Conservation (phyloP, 495 filamentous ascomycete genomes). For the Xylaria flabelliformis region DNA sequence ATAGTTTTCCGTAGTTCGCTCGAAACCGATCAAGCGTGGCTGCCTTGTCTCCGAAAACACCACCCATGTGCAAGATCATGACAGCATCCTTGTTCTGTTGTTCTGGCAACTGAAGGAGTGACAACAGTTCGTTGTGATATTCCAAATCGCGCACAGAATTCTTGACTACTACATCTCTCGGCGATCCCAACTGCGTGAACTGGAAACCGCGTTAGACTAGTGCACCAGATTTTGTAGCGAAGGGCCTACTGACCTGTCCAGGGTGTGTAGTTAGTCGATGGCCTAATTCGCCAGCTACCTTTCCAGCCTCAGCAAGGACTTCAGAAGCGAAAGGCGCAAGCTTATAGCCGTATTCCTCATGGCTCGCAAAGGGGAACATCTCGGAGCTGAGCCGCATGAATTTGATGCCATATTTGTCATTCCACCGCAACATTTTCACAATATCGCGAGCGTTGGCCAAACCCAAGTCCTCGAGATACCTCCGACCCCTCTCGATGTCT, state of each 20-base stretch:
- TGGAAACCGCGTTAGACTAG: conserved; percentile 36
- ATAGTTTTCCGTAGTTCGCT: conserved; percentile 71
- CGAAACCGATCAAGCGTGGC: conserved; percentile 84
- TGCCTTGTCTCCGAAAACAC: conserved; percentile 85
- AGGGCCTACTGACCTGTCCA: conserved; percentile 63
- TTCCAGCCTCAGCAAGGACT: conserved; percentile 76
- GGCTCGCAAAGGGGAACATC: conserved; percentile 96
- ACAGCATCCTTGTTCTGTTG: conserved; percentile 88
- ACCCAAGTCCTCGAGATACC: conserved; percentile 78
- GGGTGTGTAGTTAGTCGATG: conserved; percentile 92
- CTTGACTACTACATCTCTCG: conserved; percentile 73
- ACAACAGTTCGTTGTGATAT: conserved; percentile 87
- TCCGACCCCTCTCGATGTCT: conserved; percentile 63
- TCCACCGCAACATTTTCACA: conserved; percentile 87
- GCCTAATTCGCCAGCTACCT: conserved; percentile 76
- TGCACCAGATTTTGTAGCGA: not conserved
- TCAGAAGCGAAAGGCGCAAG: conserved; percentile 85
- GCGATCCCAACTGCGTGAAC: conserved; percentile 90
- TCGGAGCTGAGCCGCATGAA: conserved; percentile 92
- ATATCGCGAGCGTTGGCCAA: conserved; percentile 85
- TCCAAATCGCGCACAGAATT: conserved; percentile 82
- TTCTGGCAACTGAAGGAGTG: conserved; percentile 75
- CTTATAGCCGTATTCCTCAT: conserved; percentile 85
- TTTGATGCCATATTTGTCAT: conserved; percentile 89
- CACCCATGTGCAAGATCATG: conserved; percentile 96